Evolutionary conservation across 352 stramenopile genomes (phyloP).

Genomic region (Elongisporangium prolatum): DNA sequence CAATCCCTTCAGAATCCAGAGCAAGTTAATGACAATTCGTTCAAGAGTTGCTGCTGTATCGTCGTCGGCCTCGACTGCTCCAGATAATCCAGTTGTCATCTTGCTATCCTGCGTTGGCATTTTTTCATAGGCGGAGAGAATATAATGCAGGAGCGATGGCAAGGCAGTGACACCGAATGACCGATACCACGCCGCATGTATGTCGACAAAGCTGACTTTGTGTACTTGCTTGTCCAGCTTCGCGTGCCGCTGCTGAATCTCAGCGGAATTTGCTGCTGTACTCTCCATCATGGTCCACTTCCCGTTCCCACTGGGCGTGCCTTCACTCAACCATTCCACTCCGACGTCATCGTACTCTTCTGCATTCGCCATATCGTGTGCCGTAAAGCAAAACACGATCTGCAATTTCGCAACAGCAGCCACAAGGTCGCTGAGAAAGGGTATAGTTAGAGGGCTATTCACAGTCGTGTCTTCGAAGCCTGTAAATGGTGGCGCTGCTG

Average conservation of each 20-base stretch:
- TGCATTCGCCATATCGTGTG: conserved; percentile 40
- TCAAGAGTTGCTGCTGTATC: neutral
- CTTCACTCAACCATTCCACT: conserved; percentile 72
- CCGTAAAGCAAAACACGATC: conserved; percentile 73
- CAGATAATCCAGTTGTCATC: neutral
- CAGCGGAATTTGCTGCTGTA: conserved; percentile 42
- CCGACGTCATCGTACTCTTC: conserved; percentile 54
- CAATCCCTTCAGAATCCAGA: conserved; percentile 67
- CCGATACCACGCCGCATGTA: conserved; percentile 44
- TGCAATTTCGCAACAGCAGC: conserved; percentile 52
- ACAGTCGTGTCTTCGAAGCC: neutral
- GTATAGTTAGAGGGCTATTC: conserved; percentile 29
- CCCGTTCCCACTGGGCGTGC: conserved; percentile 25
- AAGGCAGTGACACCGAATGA: conserved; percentile 50
- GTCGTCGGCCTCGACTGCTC: neutral
- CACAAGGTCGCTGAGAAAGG: conserved; percentile 29
- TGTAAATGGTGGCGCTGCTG: neutral
- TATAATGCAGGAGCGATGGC: conserved; percentile 55
- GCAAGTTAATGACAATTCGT: conserved; percentile 43
- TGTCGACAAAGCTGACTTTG: conserved; percentile 39
- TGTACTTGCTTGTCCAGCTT: conserved; percentile 49
- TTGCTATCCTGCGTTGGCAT: conserved; percentile 7
- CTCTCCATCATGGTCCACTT: conserved; percentile 69
- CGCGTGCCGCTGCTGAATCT: conserved; percentile 75
- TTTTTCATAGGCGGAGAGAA: conserved; percentile 47